A percentile compares a stretch with the other conserved stretches of the same genome.
These are phyloP conservation scores for Quercus agrifolia DNA, from an alignment of 306 rosid species.

Conservation along the genomic window DNA sequence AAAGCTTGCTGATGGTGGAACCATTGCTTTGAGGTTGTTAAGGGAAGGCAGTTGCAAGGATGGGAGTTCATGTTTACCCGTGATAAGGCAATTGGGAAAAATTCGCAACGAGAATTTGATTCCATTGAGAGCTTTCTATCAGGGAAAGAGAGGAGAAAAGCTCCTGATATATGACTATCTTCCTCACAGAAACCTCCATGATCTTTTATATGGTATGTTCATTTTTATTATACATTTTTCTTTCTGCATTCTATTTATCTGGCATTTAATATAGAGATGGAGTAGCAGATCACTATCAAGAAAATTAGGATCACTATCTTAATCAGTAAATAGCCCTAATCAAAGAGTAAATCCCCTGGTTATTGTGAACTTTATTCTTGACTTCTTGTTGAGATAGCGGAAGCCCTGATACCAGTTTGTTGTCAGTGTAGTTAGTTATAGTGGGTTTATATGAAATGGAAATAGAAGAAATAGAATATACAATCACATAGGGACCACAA, in stretches of 20 bases:
- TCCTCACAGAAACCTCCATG: conserved; percentile 71
- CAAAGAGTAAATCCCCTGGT: neutral
- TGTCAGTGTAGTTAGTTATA: no score
- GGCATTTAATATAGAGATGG: conserved; percentile 3
- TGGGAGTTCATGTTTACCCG: conserved; percentile 62
- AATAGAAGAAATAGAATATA: no score
- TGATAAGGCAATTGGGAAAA: conserved; percentile 79
- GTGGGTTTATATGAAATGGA: no score
- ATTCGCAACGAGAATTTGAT: conserved; percentile 93
- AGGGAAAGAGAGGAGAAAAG: conserved; percentile 97
- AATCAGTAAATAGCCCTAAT: neutral
- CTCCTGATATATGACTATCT: conserved; percentile 85
- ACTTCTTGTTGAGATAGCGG: no score
- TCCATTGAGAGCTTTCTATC: conserved; percentile 94
- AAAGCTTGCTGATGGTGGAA: conserved; percentile 88
- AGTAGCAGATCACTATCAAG: neutral
- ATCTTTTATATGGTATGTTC: conserved; percentile 80
- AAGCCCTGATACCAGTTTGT: no score
- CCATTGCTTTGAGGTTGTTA: conserved; percentile 83
- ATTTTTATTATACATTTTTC: neutral
- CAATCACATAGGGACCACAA: no score
- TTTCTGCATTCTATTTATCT: neutral
- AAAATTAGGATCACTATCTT: neutral
- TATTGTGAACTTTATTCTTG: no score
- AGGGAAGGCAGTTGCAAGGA: conserved; percentile 96